Evolutionary conservation across 2,329 filamentous ascomycete genomes (phyloP).

Genomic region (Ceratocystis lukuohia): DNA sequence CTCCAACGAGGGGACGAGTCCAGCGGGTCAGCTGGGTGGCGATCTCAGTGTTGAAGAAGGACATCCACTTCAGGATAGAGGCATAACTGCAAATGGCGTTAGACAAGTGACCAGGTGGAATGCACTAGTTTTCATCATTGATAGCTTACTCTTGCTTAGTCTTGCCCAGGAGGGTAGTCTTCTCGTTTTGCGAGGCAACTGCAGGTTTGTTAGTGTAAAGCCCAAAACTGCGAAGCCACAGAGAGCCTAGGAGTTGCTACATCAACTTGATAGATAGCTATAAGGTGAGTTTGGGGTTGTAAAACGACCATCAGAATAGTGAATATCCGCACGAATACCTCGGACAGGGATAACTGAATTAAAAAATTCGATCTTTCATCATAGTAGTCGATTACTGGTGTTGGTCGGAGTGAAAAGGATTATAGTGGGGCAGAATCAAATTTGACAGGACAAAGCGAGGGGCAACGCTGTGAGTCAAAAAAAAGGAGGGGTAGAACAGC

Average conservation of each 20-base stretch:
- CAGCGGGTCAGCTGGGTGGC: slow-evolving; percentile 59
- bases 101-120: not conserved
- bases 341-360: slow-evolving; percentile 21
- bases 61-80: slow-evolving; percentile 96
- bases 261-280: slow-evolving; percentile 4
- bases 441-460: not conserved
- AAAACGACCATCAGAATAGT: slow-evolving; percentile 18
- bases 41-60: slow-evolving; percentile 84
- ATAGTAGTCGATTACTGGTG: slow-evolving; percentile 2
- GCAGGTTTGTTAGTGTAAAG: slow-evolving; percentile 20
- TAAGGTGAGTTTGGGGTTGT: not conserved
- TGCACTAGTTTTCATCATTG: not conserved
- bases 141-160: slow-evolving; percentile 87
- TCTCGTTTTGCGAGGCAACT: slow-evolving; percentile 99
- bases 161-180: slow-evolving; percentile 97
- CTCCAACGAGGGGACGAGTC: slow-evolving; percentile 76
- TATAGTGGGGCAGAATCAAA: slow-evolving; percentile 7
- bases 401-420: slow-evolving; percentile 2
- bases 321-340: slow-evolving; percentile 20
- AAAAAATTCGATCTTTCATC: slow-evolving; percentile 20
- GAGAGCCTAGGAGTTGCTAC: not conserved
- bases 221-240: not conserved
- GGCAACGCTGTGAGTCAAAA: not conserved
- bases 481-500: slow-evolving; percentile 10
- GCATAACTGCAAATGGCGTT: slow-evolving; percentile 50